Evolutionary conservation across 768 basidiomycete species (phyloP), one percentile per base, ranked within the genome.

Genomic region (Phaffia australis): DNA sequence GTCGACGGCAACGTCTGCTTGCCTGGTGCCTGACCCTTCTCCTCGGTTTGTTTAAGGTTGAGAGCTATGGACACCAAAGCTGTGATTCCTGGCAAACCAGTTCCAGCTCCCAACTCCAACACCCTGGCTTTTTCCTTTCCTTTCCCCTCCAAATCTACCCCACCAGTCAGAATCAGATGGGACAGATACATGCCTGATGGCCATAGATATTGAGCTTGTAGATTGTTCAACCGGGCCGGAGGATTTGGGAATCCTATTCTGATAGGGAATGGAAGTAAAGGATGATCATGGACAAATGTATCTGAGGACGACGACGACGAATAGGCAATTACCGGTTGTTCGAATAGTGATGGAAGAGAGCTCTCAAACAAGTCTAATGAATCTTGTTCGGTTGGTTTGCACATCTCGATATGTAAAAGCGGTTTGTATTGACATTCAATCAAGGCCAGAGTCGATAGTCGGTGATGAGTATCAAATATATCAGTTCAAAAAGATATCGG

Each of bases 151-250:
- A 18, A 47, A 66, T 55, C 0, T 25, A n/a, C n/a, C n/a, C n/a
- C 18, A 11, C 18, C 58, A 4, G 52, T 25, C 27, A 66, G 60
- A 32, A 66, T 23, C 4, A 66, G 60, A 15, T 66, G 52, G 3
- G 65, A 30, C n/a, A 66, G 59, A 23, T 42, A 50, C 14, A 66
- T 52, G 21, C 60, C 60, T 11, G 59, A 61, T 16, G 65, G 65
- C 65, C 65, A 66, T 21, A 66, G 0, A 56, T 66, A 66, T 11
- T 49, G 47, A 0, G 65, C 49, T 27, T 66, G 65, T 8, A 66
- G 60, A 48, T 18, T 18, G 60, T 61, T 66, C 46, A 60, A 42
- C 4, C 30, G 46, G 7, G 49, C 11, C 6, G 54, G 65, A 18
- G 60, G 23, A 1, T 27, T 1, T 2, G 65, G 60, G 49, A 66